Conservation (phyloP, 192 early-diverging fungal species). For the Gamsiella multidivaricata region DNA sequence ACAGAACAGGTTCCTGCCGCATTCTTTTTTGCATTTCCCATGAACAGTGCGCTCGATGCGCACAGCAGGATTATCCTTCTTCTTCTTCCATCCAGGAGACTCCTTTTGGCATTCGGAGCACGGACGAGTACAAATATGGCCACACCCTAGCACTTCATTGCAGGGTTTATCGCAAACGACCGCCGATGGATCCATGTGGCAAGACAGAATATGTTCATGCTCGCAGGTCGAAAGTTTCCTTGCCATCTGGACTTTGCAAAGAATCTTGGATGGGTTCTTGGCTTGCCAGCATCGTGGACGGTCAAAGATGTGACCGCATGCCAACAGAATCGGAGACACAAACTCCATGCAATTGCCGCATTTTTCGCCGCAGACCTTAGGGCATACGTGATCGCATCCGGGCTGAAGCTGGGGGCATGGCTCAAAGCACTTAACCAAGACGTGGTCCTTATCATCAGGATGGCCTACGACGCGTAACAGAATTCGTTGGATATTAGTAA, state of each 20-base stretch:
- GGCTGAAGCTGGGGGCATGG: slow-evolving; percentile 54
- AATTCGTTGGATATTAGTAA: no score
- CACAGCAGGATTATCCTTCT: not conserved
- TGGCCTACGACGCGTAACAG: no score
- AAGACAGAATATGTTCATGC: slow-evolving; percentile 47
- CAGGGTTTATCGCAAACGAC: slow-evolving; percentile 47
- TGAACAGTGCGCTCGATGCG: slow-evolving; percentile 16
- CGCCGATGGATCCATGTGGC: slow-evolving; percentile 5
- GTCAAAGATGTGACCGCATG: slow-evolving; percentile 38
- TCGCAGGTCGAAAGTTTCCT: slow-evolving; percentile 52
- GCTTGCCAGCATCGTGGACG: slow-evolving; percentile 33
- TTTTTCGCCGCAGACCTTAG: slow-evolving; percentile 55
- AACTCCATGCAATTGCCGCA: slow-evolving; percentile 57
- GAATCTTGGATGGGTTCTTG: slow-evolving; percentile 20
- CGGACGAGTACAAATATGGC: slow-evolving; percentile 47
- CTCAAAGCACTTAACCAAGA: slow-evolving; percentile 52
- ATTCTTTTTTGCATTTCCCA: slow-evolving; percentile 53
- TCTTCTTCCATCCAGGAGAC: not conserved
- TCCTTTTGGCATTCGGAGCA: slow-evolving; percentile 56
- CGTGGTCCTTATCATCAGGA: slow-evolving; percentile 59
- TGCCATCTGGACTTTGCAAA: slow-evolving; percentile 24
- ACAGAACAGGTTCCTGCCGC: slow-evolving; percentile 43
- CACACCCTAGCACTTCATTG: slow-evolving; percentile 26
- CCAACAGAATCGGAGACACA: slow-evolving; percentile 21
- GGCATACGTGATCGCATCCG: slow-evolving; percentile 60